Conservation (phyloP, 2,329 filamentous ascomycete genomes). For the Penicillium decumbens region DNA sequence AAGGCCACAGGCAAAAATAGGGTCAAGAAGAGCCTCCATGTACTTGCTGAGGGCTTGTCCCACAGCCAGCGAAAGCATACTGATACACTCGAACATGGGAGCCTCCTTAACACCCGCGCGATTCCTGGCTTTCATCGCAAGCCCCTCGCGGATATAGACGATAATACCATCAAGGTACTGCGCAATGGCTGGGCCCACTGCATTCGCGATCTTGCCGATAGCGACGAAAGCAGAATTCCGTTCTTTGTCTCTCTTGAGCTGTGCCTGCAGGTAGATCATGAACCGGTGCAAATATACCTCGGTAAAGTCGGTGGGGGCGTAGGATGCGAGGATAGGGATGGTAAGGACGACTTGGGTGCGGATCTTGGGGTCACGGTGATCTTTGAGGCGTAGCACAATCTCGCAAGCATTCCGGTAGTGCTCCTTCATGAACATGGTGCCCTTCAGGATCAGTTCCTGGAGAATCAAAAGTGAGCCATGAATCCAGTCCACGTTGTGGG, state of each 20-base stretch:
- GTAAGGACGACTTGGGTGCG: slow-evolving; percentile 84
- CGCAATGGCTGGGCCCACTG: slow-evolving; percentile 89
- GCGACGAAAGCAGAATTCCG: slow-evolving; percentile 90
- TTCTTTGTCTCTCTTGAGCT: slow-evolving; percentile 93
- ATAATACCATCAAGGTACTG: slow-evolving; percentile 93
- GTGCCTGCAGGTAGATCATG: slow-evolving; percentile 91
- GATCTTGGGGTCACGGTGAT: slow-evolving; percentile 83
- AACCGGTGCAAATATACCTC: slow-evolving; percentile 85
- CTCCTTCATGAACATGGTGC: slow-evolving; percentile 98
- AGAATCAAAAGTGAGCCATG: slow-evolving; percentile 92
- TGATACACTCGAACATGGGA: slow-evolving; percentile 95
- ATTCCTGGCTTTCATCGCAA: slow-evolving; percentile 70
- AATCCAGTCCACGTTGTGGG: slow-evolving; percentile 76
- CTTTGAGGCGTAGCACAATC: slow-evolving; percentile 85
- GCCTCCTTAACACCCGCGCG: slow-evolving; percentile 56
- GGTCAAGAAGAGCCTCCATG: slow-evolving; percentile 90
- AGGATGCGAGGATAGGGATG: slow-evolving; percentile 88
- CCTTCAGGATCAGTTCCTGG: slow-evolving; percentile 87
- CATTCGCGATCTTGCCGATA: slow-evolving; percentile 93
- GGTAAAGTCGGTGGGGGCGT: slow-evolving; percentile 86
- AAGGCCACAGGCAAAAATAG: slow-evolving; percentile 93
- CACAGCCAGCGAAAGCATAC: slow-evolving; percentile 88
- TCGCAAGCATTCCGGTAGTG: slow-evolving; percentile 90
- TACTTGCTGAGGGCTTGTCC: slow-evolving; percentile 97
- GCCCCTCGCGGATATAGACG: slow-evolving; percentile 85